Conservation (phyloP, 2,329 filamentous ascomycete species). For the Penicillium rolfsii region DNA sequence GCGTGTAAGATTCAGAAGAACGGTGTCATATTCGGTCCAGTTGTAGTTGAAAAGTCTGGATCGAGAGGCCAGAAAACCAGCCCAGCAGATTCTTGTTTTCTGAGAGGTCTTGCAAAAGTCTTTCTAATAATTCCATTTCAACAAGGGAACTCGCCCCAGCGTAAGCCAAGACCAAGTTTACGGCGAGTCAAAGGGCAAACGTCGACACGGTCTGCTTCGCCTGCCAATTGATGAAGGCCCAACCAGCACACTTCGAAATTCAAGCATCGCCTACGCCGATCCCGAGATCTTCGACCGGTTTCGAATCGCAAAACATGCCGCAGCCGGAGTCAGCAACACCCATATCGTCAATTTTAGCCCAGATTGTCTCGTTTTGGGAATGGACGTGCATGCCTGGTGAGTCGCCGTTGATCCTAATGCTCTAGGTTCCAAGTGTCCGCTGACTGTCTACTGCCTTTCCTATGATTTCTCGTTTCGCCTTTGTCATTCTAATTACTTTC, state of each 20-base stretch:
- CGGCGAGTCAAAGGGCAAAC: too few relatives aligned
- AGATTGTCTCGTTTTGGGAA: conserved; percentile 30
- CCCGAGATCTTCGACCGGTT: conserved; percentile 27
- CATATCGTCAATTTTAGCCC: conserved; percentile 28
- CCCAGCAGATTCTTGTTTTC: too few relatives aligned
- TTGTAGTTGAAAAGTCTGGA: too few relatives aligned
- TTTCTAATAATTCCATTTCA: too few relatives aligned
- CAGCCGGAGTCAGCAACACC: conserved; percentile 18
- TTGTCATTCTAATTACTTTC: conserved; percentile 20
- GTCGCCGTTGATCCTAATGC: conserved; percentile 7
- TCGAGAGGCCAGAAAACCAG: too few relatives aligned
- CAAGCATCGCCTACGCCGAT: conserved; percentile 16
- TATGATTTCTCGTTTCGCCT: not conserved
- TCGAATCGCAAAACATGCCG: conserved; percentile 25
- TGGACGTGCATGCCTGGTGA: conserved; percentile 30
- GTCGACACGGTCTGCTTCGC: too few relatives aligned
- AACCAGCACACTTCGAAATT: conserved; percentile 24
- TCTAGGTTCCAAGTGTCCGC: not conserved
- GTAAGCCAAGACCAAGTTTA: too few relatives aligned
- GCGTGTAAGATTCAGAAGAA: too few relatives aligned
- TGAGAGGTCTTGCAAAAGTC: too few relatives aligned
- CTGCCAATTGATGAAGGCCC: conserved; percentile 3
- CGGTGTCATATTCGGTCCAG: too few relatives aligned
- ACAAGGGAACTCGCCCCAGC: too few relatives aligned
- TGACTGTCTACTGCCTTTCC: not conserved